These are phyloP conservation scores for Babesia ovata DNA, from an alignment of 169 alveolate species.

Conservation along the genomic window DNA sequence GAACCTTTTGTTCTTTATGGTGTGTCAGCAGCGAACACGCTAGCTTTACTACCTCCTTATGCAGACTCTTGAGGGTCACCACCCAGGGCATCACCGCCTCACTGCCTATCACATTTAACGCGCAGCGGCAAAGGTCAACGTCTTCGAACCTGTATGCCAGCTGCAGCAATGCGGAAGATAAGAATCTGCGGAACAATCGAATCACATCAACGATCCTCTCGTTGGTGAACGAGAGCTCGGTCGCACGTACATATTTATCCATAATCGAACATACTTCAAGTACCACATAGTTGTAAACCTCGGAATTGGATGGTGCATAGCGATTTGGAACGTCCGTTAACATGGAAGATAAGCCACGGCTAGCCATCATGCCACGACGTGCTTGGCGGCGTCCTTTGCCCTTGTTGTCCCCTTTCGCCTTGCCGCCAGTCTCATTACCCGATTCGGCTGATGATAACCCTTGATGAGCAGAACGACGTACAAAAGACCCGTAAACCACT, in stretches of 20 bases:
- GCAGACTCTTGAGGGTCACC: constrained; percentile 19
- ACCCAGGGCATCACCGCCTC: constrained; percentile 47
- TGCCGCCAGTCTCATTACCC: neutral
- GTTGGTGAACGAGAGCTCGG: constrained; percentile 9
- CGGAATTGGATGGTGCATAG: constrained; percentile 23
- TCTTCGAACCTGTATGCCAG: constrained; percentile 43
- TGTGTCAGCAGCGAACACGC: constrained; percentile 42
- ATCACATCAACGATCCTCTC: constrained; percentile 29
- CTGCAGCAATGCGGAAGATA: constrained; percentile 42
- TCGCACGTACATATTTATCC: constrained; percentile 10
- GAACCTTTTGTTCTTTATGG: constrained; percentile 29
- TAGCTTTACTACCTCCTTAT: constrained; percentile 36
- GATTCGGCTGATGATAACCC: neutral
- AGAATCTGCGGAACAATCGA: constrained; percentile 26
- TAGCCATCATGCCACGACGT: constrained; percentile 10
- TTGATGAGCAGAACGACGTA: constrained; percentile 21
- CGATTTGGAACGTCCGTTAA: neutral
- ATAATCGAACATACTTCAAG: constrained; percentile 9
- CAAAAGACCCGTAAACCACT: constrained; percentile 29
- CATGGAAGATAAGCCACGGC: constrained; percentile 15
- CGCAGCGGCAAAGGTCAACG: constrained; percentile 33
- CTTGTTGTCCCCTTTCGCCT: neutral
- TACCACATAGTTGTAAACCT: constrained; percentile 42
- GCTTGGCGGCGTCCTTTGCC: neutral
- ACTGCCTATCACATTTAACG: constrained; percentile 9